phyloP scores from a whole-genome alignment of 1,139 yeast species.

The Spathaspora sp. region DNA sequence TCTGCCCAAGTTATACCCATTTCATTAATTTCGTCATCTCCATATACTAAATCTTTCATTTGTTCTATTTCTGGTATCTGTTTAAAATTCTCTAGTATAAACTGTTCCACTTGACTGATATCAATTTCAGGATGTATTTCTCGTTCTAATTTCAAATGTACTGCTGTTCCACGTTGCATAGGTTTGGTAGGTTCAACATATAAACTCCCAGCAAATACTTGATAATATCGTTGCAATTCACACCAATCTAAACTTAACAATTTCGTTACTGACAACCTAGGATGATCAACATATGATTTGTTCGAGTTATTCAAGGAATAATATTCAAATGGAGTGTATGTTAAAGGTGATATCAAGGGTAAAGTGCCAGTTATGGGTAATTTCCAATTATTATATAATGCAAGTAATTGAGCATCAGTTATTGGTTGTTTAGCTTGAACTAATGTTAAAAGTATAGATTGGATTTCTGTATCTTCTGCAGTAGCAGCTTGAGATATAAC shows the following conservation, averaged over 20 bases:
- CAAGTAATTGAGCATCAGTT: not conserved
- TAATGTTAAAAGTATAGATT: constrained; percentile 2
- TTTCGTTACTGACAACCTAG: constrained; percentile 48
- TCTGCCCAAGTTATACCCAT: constrained; percentile 36
- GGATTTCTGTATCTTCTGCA: not conserved
- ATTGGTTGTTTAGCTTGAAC: not conserved
- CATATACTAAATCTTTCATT: not conserved
- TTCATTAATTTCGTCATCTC: constrained; percentile 9
- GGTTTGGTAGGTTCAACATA: constrained; percentile 24
- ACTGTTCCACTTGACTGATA: constrained; percentile 17
- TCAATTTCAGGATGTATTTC: constrained; percentile 35
- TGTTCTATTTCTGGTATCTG: constrained; percentile 4
- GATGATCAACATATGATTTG: constrained; percentile 24
- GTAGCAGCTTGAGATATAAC: not conserved
- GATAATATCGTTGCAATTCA: constrained; percentile 47
- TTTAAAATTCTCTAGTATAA: constrained; percentile 16
- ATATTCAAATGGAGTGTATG: constrained; percentile 24
- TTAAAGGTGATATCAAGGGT: constrained; percentile 11
- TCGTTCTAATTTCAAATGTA: constrained; percentile 44
- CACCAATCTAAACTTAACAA: constrained; percentile 52
- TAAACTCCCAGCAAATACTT: constrained; percentile 38
- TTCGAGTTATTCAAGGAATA: constrained; percentile 25
- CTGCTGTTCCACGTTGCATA: constrained; percentile 38
- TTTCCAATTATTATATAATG: constrained; percentile 14
- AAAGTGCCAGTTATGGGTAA: constrained; percentile 7